Conservation (phyloP, 202 grass and related monocot genomes). For the Schoenoplectus tabernaemontani region DNA sequence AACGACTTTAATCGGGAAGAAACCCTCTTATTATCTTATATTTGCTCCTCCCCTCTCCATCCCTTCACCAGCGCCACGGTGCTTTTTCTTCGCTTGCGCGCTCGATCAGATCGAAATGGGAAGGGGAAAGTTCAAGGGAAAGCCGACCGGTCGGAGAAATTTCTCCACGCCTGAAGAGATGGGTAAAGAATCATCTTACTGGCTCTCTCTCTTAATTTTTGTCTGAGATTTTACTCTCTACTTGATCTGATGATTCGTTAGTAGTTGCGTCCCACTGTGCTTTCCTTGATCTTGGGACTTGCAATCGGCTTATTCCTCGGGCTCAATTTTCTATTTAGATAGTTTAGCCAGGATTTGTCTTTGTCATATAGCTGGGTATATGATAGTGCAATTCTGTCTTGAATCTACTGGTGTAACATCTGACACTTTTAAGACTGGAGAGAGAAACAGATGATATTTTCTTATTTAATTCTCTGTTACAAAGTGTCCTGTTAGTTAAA, state of each 20-base stretch:
- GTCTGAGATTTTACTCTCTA: not conserved
- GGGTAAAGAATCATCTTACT: constrained; percentile 32
- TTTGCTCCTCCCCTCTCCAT: constrained; percentile 1
- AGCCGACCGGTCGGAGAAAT: constrained; percentile 90
- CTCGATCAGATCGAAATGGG: constrained; percentile 47
- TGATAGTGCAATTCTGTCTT: too few species aligned
- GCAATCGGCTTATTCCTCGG: not conserved
- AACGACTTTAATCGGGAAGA: constrained; percentile 23
- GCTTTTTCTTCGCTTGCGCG: constrained; percentile 5
- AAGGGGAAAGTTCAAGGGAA: constrained; percentile 94
- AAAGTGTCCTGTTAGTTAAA: not conserved
- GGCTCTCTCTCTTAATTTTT: not conserved
- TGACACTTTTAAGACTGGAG: too few species aligned
- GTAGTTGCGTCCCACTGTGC: not conserved
- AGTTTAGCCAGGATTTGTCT: not conserved
- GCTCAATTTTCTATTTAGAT: not conserved
- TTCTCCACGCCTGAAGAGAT: constrained; percentile 97
- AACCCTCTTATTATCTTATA: not conserved
- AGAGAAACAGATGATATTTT: not conserved
- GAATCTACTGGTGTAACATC: too few species aligned
- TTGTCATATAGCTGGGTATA: too few species aligned
- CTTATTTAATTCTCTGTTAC: not conserved
- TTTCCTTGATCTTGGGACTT: not conserved
- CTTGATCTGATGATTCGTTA: not conserved
- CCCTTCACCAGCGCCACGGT: not conserved